phyloP scores from a whole-genome alignment of 164 flowering plant species.

The Tetrastigma voinierianum region DNA sequence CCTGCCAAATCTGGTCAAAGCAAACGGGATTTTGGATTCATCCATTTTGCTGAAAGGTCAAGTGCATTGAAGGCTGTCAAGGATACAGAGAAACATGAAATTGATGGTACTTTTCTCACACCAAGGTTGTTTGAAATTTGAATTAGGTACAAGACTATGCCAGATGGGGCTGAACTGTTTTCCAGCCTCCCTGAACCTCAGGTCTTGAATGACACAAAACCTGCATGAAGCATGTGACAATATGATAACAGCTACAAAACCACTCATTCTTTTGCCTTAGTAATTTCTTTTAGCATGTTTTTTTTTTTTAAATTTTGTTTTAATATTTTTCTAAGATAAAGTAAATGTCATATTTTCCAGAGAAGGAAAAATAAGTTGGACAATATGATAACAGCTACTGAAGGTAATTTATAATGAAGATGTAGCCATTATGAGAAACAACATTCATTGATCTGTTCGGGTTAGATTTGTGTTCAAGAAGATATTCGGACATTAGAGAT shows the following conservation, averaged over 20 bases:
- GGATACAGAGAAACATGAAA: conserved; percentile 87
- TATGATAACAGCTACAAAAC: too few relatives aligned
- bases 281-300: too few relatives aligned
- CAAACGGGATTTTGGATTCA: conserved; percentile 87
- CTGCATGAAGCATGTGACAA: too few relatives aligned
- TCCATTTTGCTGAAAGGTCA: conserved; percentile 88
- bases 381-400: neutral
- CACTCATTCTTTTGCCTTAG: too few relatives aligned
- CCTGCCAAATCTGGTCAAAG: conserved; percentile 79
- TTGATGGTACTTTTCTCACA: conserved; percentile 59
- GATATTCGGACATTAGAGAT: neutral
- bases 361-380: neutral
- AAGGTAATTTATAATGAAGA: neutral
- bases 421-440: neutral
- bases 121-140: neutral
- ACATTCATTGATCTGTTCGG: neutral
- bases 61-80: conserved; percentile 96
- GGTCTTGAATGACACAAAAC: too few relatives aligned
- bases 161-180: too few relatives aligned
- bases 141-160: neutral
- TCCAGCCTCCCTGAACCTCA: too few relatives aligned
- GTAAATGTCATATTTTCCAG: too few relatives aligned
- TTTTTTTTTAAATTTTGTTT: too few relatives aligned
- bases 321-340: too few relatives aligned
- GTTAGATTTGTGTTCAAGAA: neutral